phyloP scores from a whole-genome alignment of 192 early-diverging fungal species.

The Coemansia sp. region DNA sequence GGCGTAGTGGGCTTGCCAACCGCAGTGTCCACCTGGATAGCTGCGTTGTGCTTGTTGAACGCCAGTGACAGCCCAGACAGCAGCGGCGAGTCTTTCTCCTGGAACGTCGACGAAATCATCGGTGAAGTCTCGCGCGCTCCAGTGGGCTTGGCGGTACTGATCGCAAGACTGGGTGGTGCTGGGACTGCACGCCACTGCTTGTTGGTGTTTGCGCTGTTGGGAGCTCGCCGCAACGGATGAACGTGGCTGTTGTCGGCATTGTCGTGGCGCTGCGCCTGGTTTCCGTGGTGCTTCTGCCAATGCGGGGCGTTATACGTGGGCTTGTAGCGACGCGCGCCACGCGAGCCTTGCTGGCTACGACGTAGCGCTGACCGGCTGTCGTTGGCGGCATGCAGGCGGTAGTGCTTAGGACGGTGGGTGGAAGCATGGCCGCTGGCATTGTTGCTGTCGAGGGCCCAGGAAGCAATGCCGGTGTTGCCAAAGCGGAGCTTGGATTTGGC shows the following conservation, averaged over 20 bases:
- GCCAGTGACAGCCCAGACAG: slow-evolving; percentile 48
- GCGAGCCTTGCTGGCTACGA: slow-evolving; percentile 43
- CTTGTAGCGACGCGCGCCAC: slow-evolving; percentile 30
- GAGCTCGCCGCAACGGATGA: slow-evolving; percentile 37
- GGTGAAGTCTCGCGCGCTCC: slow-evolving; percentile 15
- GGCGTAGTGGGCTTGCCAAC: slow-evolving; percentile 17
- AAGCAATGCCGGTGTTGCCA: slow-evolving; percentile 41
- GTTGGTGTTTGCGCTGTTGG: slow-evolving; percentile 46
- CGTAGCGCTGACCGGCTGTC: slow-evolving; percentile 14
- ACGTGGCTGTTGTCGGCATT: slow-evolving; percentile 11
- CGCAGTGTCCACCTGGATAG: slow-evolving; percentile 7
- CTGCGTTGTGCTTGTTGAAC: slow-evolving; percentile 40
- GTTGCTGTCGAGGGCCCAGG: slow-evolving; percentile 26
- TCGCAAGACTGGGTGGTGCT: slow-evolving; percentile 12
- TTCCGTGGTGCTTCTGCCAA: slow-evolving; percentile 46
- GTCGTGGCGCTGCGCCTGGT: slow-evolving; percentile 26
- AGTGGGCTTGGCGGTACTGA: slow-evolving; percentile 19
- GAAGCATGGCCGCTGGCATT: slow-evolving; percentile 2
- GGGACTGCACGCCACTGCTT: slow-evolving; percentile 49
- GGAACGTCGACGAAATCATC: slow-evolving; percentile 45
- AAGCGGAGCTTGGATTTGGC: slow-evolving; percentile 47
- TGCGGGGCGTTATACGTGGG: slow-evolving; percentile 34
- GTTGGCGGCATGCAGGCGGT: slow-evolving; percentile 26
- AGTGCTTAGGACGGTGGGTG: slow-evolving; percentile 20
- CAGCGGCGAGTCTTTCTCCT: slow-evolving; percentile 41